phyloP scores from a whole-genome alignment of 257 asterid genomes.

The Coffea eugenioides region DNA sequence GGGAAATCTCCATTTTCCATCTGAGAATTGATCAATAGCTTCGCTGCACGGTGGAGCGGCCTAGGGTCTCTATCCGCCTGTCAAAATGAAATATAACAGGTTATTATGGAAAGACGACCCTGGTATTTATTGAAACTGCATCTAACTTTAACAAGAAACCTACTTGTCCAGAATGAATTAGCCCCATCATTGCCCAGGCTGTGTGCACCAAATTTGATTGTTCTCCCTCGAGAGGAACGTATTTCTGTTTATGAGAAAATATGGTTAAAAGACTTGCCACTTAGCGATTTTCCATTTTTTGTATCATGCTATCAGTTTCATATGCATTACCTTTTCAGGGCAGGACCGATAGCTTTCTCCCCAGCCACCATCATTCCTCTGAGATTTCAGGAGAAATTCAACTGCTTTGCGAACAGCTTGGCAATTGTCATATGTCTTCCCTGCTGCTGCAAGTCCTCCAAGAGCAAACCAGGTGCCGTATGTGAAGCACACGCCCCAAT shows the following conservation, averaged over 20 bases:
- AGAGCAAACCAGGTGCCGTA: constrained; percentile 40
- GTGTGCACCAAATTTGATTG: constrained; percentile 86
- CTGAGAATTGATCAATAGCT: constrained; percentile 75
- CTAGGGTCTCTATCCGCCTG: constrained; percentile 53
- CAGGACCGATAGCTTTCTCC: constrained; percentile 92
- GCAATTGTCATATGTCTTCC: constrained; percentile 34
- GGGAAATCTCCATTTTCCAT: constrained; percentile 82
- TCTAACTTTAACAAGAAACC: not conserved
- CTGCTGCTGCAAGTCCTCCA: constrained; percentile 28
- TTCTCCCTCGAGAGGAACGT: constrained; percentile 58
- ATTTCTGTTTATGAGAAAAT: constrained; percentile 38
- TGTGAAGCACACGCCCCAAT: constrained; percentile 32
- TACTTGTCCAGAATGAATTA: constrained; percentile 79
- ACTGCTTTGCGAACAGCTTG: constrained; percentile 56
- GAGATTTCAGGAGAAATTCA: constrained; percentile 53
- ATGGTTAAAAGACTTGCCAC: not conserved
- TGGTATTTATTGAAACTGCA: too few relatives aligned
- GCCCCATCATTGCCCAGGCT: constrained; percentile 89
- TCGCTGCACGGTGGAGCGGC: constrained; percentile 79
- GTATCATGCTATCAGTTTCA: too few relatives aligned
- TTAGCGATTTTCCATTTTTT: not conserved
- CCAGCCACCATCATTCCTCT: constrained; percentile 83
- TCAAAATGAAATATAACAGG: not conserved
- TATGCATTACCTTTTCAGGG: constrained; percentile 60
- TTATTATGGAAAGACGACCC: not conserved